These are phyloP conservation scores for Pseudonitzschia multiseries DNA, from an alignment of 108 stramenopile genomes.

Conservation along the genomic window DNA sequence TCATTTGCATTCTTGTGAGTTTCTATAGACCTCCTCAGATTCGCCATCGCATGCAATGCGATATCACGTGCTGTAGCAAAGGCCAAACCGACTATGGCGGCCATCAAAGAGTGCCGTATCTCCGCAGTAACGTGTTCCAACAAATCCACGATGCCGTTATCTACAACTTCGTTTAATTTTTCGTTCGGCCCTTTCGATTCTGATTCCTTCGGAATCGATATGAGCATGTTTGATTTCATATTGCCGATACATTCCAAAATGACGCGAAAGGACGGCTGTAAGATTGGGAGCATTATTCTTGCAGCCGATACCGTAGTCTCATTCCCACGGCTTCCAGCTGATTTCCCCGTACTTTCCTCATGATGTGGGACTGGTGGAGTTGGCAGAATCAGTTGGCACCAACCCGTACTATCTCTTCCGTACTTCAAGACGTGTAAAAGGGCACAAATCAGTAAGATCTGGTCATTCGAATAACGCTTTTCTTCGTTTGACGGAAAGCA, in stretches of 20 bases:
- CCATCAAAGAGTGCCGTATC: conserved; percentile 57
- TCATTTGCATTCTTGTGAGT: conserved; percentile 46
- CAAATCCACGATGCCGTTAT: conserved; percentile 30
- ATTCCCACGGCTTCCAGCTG: not conserved
- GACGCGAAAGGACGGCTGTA: conserved; percentile 75
- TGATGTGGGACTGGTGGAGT: conserved; percentile 29
- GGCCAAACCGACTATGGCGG: conserved; percentile 75
- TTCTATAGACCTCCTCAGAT: conserved; percentile 49
- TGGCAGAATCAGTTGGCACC: conserved; percentile 49
- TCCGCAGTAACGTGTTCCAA: conserved; percentile 54
- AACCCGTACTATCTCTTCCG: conserved; percentile 81
- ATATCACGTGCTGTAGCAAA: conserved; percentile 78
- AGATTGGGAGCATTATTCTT: conserved; percentile 75
- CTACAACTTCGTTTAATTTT: conserved; percentile 2
- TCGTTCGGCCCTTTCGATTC: not conserved
- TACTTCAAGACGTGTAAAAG: conserved; percentile 64
- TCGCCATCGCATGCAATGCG: conserved; percentile 59
- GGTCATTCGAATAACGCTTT: conserved; percentile 52
- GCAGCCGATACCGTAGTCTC: conserved; percentile 44
- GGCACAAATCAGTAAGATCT: conserved; percentile 63
- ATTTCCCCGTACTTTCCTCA: not conserved
- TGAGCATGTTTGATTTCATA: conserved; percentile 34
- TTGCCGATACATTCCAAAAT: conserved; percentile 54
- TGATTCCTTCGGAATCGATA: conserved; percentile 24
- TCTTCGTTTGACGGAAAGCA: conserved; percentile 19